Conservation (phyloP, 805 yeast species). For the Peterozyma xylosa region DNA sequence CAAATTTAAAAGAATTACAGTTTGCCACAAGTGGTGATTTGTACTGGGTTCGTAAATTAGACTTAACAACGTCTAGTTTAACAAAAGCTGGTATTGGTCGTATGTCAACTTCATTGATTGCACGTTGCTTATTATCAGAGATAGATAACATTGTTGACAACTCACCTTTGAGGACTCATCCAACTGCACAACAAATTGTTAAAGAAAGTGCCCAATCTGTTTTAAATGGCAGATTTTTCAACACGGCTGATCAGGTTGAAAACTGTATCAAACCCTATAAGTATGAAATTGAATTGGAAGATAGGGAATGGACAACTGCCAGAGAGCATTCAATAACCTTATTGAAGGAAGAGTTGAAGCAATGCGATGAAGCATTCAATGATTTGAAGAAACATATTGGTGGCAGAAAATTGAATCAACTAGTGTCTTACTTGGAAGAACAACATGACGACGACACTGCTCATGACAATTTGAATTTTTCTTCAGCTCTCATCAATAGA, state of each 20-base stretch:
- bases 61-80: conserved; percentile 71
- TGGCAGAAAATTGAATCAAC: conserved; percentile 74
- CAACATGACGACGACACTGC: conserved; percentile 29
- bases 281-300: conserved; percentile 94
- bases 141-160: conserved; percentile 64
- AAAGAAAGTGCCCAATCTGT: conserved; percentile 81
- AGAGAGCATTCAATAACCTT: conserved; percentile 70
- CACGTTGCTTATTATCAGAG: conserved; percentile 73
- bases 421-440: conserved; percentile 59
- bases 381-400: conserved; percentile 68
- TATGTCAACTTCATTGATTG: conserved; percentile 72
- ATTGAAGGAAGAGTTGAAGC: conserved; percentile 77
- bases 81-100: conserved; percentile 95
- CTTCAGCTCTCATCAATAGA: conserved; percentile 60
- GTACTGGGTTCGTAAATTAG: conserved; percentile 85
- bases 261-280: conserved; percentile 97
- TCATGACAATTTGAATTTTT: conserved; percentile 79
- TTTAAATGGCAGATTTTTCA: conserved; percentile 67
- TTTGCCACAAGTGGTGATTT: conserved; percentile 57
- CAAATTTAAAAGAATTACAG: conserved; percentile 47
- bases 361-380: conserved; percentile 62
- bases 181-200: conserved; percentile 76
- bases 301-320: conserved; percentile 83
- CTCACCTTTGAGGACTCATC: conserved; percentile 78
- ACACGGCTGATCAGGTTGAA: conserved; percentile 97